These are phyloP conservation scores for Coffea eugenioides DNA, from an alignment of 257 asterid genomes.

Conservation along the genomic window DNA sequence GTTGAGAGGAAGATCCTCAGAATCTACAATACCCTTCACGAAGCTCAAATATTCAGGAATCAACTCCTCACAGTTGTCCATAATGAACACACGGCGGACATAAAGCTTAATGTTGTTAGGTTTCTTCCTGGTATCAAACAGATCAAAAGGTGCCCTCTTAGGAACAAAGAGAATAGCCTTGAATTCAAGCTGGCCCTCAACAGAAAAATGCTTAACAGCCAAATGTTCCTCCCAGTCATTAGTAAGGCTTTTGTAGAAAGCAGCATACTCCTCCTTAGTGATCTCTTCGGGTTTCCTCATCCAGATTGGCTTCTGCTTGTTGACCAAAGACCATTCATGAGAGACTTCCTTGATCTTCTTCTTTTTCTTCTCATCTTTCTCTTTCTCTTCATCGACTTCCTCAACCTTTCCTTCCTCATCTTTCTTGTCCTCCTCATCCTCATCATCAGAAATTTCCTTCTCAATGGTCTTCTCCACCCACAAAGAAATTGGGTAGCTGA, in stretches of 20 bases:
- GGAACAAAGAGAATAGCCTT: slow-evolving; percentile 59
- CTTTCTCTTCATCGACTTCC: slow-evolving; percentile 53
- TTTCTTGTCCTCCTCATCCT: slow-evolving; percentile 52
- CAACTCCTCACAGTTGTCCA: slow-evolving; percentile 63
- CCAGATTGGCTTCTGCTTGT: slow-evolving; percentile 65
- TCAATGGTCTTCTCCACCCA: slow-evolving; percentile 62
- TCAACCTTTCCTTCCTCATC: slow-evolving; percentile 61
- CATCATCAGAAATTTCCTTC: slow-evolving; percentile 60
- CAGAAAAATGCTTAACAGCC: slow-evolving; percentile 58
- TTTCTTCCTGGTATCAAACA: slow-evolving; percentile 58
- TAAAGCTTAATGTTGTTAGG: slow-evolving; percentile 61
- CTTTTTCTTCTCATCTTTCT: slow-evolving; percentile 50
- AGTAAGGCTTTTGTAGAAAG: slow-evolving; percentile 58
- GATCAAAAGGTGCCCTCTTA: slow-evolving; percentile 62
- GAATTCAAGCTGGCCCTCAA: slow-evolving; percentile 62
- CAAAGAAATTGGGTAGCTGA: slow-evolving; percentile 54
- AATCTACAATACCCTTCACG: slow-evolving; percentile 58
- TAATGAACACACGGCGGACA: slow-evolving; percentile 57
- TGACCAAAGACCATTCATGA: slow-evolving; percentile 49
- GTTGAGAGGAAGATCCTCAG: slow-evolving; percentile 58
- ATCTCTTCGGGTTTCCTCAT: slow-evolving; percentile 65
- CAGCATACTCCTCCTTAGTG: slow-evolving; percentile 56
- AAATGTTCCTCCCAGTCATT: slow-evolving; percentile 66
- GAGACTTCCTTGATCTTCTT: slow-evolving; percentile 59
- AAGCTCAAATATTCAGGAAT: slow-evolving; percentile 57